A percentile compares a stretch with the other conserved stretches of the same genome.
Conservation (phyloP, 345 rosid species). For the Barbarea vulgaris region DNA sequence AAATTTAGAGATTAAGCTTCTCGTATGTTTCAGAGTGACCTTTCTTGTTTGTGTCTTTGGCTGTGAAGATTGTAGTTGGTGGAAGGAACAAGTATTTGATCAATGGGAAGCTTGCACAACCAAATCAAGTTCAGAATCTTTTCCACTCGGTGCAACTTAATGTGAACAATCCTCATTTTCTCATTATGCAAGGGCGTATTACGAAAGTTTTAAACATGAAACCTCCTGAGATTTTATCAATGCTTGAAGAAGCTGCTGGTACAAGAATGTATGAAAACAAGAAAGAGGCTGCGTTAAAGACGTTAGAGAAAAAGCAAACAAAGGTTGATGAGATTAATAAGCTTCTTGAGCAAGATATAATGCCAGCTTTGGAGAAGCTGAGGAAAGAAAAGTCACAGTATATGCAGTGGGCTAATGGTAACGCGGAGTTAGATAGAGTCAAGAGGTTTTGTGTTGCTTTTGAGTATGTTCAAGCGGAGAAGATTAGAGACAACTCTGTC, state of each 20-base stretch:
- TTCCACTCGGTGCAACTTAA: slow-evolving; percentile 96
- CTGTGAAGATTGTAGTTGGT: slow-evolving; percentile 82
- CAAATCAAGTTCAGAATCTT: slow-evolving; percentile 67
- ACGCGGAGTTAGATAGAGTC: not conserved
- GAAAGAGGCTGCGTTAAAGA: slow-evolving; percentile 83
- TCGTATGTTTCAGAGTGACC: not conserved
- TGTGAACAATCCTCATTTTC: slow-evolving; percentile 92
- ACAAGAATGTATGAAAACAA: slow-evolving; percentile 98
- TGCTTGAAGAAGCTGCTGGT: slow-evolving; percentile 99
- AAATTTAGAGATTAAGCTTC: too few relatives aligned
- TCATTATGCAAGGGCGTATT: slow-evolving; percentile 97
- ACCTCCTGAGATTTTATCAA: slow-evolving; percentile 91
- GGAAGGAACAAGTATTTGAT: slow-evolving; percentile 29
- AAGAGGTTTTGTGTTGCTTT: slow-evolving; percentile 31
- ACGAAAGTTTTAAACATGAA: slow-evolving; percentile 96
- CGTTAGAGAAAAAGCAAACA: slow-evolving; percentile 91
- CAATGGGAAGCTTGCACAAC: slow-evolving; percentile 30
- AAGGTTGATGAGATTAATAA: slow-evolving; percentile 93
- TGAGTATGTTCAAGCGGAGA: slow-evolving; percentile 32
- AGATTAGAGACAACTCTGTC: slow-evolving; percentile 11
- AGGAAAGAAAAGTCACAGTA: slow-evolving; percentile 87
- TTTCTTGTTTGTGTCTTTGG: slow-evolving; percentile 1
- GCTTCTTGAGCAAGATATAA: slow-evolving; percentile 84
- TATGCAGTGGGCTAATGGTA: slow-evolving; percentile 97
- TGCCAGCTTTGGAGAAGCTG: slow-evolving; percentile 90